Evolutionary conservation across 352 stramenopile genomes (phyloP).

Genomic region (Phytophthora vignae): DNA sequence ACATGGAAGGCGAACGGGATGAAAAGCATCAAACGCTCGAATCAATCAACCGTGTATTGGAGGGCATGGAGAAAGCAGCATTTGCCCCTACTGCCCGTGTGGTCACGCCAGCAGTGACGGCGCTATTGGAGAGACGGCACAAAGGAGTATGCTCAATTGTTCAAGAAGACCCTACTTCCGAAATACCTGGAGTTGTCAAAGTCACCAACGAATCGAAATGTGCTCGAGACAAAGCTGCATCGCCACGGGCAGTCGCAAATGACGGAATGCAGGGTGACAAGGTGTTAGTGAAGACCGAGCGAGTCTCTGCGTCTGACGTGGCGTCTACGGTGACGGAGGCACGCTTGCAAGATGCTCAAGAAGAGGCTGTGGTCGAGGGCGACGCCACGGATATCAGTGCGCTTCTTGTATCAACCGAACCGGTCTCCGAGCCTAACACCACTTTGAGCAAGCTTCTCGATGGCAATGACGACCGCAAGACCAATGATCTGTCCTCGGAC

Average conservation of each 20-base stretch:
- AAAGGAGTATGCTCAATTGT: constrained; percentile 19
- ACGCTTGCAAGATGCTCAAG: constrained; percentile 1
- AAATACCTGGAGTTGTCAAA: neutral
- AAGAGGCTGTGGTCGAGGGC: constrained; percentile 3
- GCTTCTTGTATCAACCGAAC: neutral
- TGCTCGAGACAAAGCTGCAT: neutral
- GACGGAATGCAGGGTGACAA: neutral
- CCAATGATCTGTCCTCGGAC: constrained; percentile 10
- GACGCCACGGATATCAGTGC: neutral
- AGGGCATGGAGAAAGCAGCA: constrained; percentile 28
- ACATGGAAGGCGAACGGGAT: neutral
- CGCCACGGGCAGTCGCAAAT: neutral
- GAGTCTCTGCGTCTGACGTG: neutral
- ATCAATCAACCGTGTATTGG: constrained; percentile 17
- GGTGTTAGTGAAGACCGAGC: constrained; percentile 1
- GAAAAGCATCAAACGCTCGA: neutral
- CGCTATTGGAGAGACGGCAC: constrained; percentile 34
- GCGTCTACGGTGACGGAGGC: neutral
- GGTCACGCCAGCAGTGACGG: constrained; percentile 27
- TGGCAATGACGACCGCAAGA: neutral
- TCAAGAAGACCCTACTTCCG: neutral
- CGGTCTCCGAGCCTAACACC: neutral
- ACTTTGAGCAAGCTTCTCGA: constrained; percentile 1
- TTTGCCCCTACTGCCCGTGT: constrained; percentile 28
- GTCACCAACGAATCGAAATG: neutral